Base-by-base conservation (phyloP, 352 stramenopile species). In the Globisporangium heterothallicum region DNA sequence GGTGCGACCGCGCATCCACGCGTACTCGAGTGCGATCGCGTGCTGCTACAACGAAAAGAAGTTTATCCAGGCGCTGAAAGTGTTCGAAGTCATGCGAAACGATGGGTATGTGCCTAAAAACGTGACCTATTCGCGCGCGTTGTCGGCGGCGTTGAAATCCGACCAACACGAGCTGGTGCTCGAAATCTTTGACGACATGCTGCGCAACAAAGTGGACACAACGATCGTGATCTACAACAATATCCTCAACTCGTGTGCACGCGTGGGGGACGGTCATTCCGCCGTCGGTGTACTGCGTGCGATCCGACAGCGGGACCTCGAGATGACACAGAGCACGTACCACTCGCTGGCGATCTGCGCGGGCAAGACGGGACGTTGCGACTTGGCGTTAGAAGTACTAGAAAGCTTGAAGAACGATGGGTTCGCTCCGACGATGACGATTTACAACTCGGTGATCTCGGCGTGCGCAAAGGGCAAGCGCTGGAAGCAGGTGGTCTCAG, bases 171-270 rank as follows among this genome's bases (percentile, higher is more conserved):
- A 90, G 56, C 67, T 94, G 18, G 83, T 94, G 63, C 78, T 94
- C 32, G 77, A 94, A 63, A 90, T 94, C 53, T 94, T 94, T 55
- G 80, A 91, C 59, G 83, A 94, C 49, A 87, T 94, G 77, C 65
- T 94, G 35, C 69, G 63, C 44, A 75, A 92, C 57, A 72, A 78
- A 21, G 61, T 89, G 22, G 74, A 92, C 7, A 66, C 79, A 14
- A 78, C 68, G 21, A 86, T 89, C 38, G 61, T 94, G 25, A 89
- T 86, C 50, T 90, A 89, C 74, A 93, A 93, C 61, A 93, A 73
- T 54, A 86, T 93, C 26, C 68, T 94, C 42, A 91, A 92, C 63
- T 89, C 76, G 51, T 94, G 83, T 38, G 83, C 78, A 16, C 78
- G 80, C 25, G 70, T 84, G 4, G 71, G 62, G 5, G 83, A 94